Evolutionary conservation across 768 basidiomycete species (phyloP).

Genomic region (Gymnopilus junonius): DNA sequence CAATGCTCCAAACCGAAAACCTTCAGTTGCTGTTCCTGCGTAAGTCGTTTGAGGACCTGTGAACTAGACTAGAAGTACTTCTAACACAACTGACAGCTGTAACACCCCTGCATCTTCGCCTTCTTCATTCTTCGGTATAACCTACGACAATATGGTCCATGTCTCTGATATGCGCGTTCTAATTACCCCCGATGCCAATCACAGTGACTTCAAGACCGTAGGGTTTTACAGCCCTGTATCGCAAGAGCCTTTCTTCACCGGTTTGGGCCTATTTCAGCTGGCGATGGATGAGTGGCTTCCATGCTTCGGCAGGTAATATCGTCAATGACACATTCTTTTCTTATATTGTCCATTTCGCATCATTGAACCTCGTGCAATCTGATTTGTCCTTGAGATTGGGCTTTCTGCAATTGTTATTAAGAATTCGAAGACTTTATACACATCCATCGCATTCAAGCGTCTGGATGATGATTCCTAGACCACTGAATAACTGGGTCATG

Average conservation of each 20-base stretch:
- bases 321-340: not conserved
- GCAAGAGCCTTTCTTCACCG: constrained; percentile 49
- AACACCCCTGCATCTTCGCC: constrained; percentile 33
- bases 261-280: constrained; percentile 48
- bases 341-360: too few species aligned
- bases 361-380: too few species aligned
- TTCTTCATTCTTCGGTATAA: constrained; percentile 46
- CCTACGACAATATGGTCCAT: constrained; percentile 52
- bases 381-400: too few species aligned
- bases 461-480: too few species aligned
- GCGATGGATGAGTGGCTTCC: constrained; percentile 54
- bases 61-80: not conserved
- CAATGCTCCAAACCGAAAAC: constrained; percentile 46
- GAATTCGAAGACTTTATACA: too few species aligned
- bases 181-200: constrained; percentile 50
- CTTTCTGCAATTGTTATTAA: too few species aligned
- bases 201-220: constrained; percentile 50
- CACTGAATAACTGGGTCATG: too few species aligned
- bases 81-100: constrained; percentile 32
- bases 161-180: constrained; percentile 53
- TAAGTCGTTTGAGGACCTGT: constrained; percentile 20
- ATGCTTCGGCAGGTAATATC: constrained; percentile 34
- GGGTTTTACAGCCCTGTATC: constrained; percentile 54
- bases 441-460: too few species aligned
- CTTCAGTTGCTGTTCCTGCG: constrained; percentile 42